Evolutionary conservation across 1,139 yeast species (phyloP), one percentile per base, ranked within the genome.

Genomic region (Taphrina sp.): DNA sequence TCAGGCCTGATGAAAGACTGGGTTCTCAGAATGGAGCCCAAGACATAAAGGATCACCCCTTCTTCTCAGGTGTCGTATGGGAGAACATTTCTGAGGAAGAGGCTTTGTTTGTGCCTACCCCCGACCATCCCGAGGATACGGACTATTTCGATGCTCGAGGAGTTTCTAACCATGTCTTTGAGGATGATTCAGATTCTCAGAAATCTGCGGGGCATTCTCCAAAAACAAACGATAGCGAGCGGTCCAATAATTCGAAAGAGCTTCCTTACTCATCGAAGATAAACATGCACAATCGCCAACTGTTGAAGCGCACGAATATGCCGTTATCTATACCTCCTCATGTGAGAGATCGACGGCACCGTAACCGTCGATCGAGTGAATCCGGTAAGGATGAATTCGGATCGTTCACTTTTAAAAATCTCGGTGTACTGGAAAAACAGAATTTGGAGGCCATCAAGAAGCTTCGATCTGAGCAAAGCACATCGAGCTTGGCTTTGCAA

Each of bases 61-160:
- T 85, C 67, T 89, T 94, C 66, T 69, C 73, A 17, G 83, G 76
- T 0, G 76, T 90, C 7, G 73, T 83, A 56, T 92, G 98, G 98
- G 80, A 77, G 28, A 74, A 75, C 0, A 74, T 94, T 12, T 88
- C 84, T 68, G 78, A 76, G 10, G 87, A 81, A 61, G 84, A 81
- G 29, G 94, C 96, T 0, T 80, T 94, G 0, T 94, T 92, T 71
- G 82, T 89, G 5, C 99, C 99, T 0, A 71, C 73, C 4, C 72
- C 80, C 12, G 89, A 84, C 14, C 78, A 88, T 63, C 96, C 96
- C 0, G 95, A 86, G 64, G 82, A 83, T 57, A 90, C 96, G 0
- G 95, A 89, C 58, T 92, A 92, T 66, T 94, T 92, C 69, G 98
- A 94, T 65, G 66, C 78, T 7, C 79, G 99, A 63, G 99, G 99